Evolutionary conservation across 164 flowering plant genomes (phyloP).

Genomic region (Magnolia officinalis): DNA sequence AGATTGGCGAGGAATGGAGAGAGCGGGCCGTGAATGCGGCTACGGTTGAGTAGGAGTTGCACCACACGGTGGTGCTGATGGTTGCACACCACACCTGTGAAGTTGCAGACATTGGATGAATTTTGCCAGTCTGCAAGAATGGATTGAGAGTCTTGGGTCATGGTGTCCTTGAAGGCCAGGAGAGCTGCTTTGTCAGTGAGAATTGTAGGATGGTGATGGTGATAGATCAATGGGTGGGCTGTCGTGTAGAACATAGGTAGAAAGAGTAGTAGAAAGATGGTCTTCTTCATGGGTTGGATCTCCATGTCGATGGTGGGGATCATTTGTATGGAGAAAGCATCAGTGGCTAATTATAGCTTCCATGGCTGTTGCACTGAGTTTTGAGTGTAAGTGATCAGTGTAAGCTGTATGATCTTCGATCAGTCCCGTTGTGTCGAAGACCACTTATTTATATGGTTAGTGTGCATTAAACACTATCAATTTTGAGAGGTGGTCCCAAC

Average conservation of each 20-base stretch:
- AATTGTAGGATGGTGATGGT: slow-evolving; percentile 22
- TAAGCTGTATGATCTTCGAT: too few species aligned
- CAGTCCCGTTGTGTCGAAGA: too few species aligned
- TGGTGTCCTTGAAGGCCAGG: slow-evolving; percentile 33
- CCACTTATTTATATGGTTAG: too few species aligned
- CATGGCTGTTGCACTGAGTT: not conserved
- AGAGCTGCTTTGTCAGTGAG: slow-evolving; percentile 40
- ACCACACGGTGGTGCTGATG: slow-evolving; percentile 12
- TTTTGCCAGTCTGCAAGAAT: slow-evolving; percentile 35
- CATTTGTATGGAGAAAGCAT: not conserved
- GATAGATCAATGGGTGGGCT: not conserved
- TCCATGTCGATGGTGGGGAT: not conserved
- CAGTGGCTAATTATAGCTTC: not conserved
- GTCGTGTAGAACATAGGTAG: not conserved
- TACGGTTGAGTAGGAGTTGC: slow-evolving; percentile 26
- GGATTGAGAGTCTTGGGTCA: slow-evolving; percentile 29
- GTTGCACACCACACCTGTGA: slow-evolving; percentile 29
- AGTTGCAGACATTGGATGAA: slow-evolving; percentile 17
- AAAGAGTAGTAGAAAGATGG: not conserved
- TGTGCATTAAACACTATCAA: too few species aligned
- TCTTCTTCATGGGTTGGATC: not conserved
- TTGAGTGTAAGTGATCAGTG: too few species aligned
- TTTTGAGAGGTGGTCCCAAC: too few species aligned
- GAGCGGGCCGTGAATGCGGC: slow-evolving; percentile 24
- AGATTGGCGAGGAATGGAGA: slow-evolving; percentile 29